phyloP scores from a whole-genome alignment of 345 rosid genomes.

The Pistacia atlantica region DNA sequence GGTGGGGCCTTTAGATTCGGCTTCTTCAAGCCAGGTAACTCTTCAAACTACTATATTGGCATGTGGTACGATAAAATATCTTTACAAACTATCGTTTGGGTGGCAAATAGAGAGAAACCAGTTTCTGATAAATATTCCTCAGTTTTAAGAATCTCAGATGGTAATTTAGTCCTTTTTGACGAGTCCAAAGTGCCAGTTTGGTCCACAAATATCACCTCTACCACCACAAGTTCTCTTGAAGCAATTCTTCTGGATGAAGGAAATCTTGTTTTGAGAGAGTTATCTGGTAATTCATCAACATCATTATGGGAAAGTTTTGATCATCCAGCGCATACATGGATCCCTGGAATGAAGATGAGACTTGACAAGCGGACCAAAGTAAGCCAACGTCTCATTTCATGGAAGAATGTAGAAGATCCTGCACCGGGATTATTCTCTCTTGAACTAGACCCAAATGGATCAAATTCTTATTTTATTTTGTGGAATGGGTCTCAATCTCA shows the following conservation, averaged over 20 bases:
- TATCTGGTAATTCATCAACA: slow-evolving; percentile 23
- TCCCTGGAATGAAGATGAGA: slow-evolving; percentile 62
- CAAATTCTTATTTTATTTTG: slow-evolving; percentile 43
- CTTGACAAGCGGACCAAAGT: slow-evolving; percentile 37
- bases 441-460: slow-evolving; percentile 47
- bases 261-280: slow-evolving; percentile 41
- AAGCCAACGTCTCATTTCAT: slow-evolving; percentile 51
- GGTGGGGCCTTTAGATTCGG: slow-evolving; percentile 23
- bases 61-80: slow-evolving; percentile 24
- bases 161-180: slow-evolving; percentile 28
- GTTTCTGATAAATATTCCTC: slow-evolving; percentile 23
- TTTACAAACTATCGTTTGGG: slow-evolving; percentile 23
- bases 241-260: slow-evolving; percentile 43
- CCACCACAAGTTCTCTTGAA: slow-evolving; percentile 8
- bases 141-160: slow-evolving; percentile 23
- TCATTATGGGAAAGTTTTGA: slow-evolving; percentile 77
- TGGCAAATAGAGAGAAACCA: slow-evolving; percentile 31
- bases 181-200: slow-evolving; percentile 8
- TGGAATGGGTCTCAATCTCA: slow-evolving; percentile 44
- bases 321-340: slow-evolving; percentile 63
- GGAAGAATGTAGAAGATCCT: slow-evolving; percentile 68
- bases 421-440: slow-evolving; percentile 74
- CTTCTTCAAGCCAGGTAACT: slow-evolving; percentile 34
- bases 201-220: slow-evolving; percentile 16
- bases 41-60: slow-evolving; percentile 30